Evolutionary conservation across 345 rosid genomes (phyloP), one percentile per base, ranked within the genome.

Genomic region (Hibiscus trionum): DNA sequence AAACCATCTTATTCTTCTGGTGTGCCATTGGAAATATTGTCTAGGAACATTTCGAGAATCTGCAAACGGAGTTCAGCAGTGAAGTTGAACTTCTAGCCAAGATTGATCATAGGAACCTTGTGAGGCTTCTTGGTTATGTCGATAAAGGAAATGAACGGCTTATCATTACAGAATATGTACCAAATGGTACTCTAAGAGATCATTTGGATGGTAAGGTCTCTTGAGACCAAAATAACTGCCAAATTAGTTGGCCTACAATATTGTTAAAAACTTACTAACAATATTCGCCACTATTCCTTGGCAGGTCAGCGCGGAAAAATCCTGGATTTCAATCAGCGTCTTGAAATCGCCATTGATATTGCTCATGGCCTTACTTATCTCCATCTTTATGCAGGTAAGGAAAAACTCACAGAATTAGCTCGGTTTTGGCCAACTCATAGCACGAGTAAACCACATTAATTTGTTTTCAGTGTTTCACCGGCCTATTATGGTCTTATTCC

Each of bases 361-460:
- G 93, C 97, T 79, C 99, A 95, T 80, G 99, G 93, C 72, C 81
- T 95, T 74, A 87, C 98, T 4, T 92, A 90, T 82, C 97, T 95
- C 76, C 99, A 95, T 77, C 75, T 82, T 37, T 95, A 92, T 82
- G 79, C 99, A 83, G 99, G 99, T 95, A 66, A 66, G 67, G 10
- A 26, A 37, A 63, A 26, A 26, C 77, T 69, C 3, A 27, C 61
- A 12, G 29, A 59, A 17, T 31, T 59, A 19, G 24, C 50, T 49
- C 21, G 58, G 10, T 68, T 66, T 24, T 72, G 66, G 70, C 37
- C 39, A 46, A 24, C 15, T 7, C 57, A 24, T 26, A 14, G 37
- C 3, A 12, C 11, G 11, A 42, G 52, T 44, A 11, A 21, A 21
- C 7, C n/a, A 65, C n/a, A 64, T 26, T 42, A 4, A 21, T 65